These are phyloP conservation scores for Clarireedia monteithiana DNA, from an alignment of 2,329 filamentous ascomycete species.

Conservation along the genomic window DNA sequence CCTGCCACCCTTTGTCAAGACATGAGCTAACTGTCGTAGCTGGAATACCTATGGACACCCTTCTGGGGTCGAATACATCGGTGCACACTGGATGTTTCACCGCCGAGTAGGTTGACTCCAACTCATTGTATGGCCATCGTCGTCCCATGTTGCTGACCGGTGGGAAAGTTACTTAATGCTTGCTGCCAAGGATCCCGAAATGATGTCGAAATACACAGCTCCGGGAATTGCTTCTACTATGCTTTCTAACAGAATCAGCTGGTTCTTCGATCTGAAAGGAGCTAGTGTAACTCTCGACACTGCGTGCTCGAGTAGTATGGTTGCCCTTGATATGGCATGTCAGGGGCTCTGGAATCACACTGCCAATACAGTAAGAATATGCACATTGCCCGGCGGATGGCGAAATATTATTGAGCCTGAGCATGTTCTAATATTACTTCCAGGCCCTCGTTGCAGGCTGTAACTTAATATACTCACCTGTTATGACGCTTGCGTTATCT, in stretches of 20 bases:
- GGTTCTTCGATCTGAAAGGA: slow-evolving; percentile 42
- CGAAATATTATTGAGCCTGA: not conserved
- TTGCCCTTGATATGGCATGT: slow-evolving; percentile 44
- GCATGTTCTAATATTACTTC: not conserved
- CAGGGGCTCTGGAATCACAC: slow-evolving; percentile 33
- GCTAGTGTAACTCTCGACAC: slow-evolving; percentile 50
- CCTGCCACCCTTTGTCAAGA: not conserved
- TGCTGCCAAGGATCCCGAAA: not conserved
- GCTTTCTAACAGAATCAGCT: slow-evolving; percentile 46
- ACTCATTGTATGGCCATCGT: not conserved
- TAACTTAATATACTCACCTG: slow-evolving; percentile 47
- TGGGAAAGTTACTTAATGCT: not conserved
- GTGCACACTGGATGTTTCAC: slow-evolving; percentile 43
- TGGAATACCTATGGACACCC: slow-evolving; percentile 7
- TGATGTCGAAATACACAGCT: slow-evolving; percentile 1
- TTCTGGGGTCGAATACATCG: slow-evolving; percentile 26
- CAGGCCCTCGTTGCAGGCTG: slow-evolving; percentile 38
- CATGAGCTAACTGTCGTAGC: not conserved
- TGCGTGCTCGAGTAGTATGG: slow-evolving; percentile 49
- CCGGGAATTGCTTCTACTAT: slow-evolving; percentile 31
- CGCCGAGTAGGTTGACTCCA: not conserved
- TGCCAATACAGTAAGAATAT: not conserved
- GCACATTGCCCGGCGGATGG: not conserved
- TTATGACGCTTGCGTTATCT: slow-evolving; percentile 21
- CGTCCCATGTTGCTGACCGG: not conserved